phyloP scores from a whole-genome alignment of 768 basidiomycete genomes.

The Gymnopilus dilepis region DNA sequence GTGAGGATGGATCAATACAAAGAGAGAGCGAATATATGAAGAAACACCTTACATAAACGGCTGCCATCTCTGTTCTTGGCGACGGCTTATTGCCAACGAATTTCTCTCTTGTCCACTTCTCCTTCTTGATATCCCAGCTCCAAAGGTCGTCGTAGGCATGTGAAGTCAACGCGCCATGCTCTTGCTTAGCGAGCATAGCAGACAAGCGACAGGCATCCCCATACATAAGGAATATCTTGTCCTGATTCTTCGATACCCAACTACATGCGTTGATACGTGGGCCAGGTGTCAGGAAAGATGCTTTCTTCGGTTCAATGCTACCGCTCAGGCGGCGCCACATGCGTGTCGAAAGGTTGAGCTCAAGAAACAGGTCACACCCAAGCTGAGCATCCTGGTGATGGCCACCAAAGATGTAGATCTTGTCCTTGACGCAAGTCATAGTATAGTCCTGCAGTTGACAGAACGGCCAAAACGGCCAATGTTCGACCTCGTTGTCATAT shows the following conservation, averaged over 20 bases:
- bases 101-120: conserved; percentile 36
- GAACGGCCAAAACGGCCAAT: conserved; percentile 24
- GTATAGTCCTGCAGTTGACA: conserved; percentile 3
- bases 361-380: conserved; percentile 41
- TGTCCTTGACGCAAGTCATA: conserved; percentile 23
- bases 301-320: conserved; percentile 1
- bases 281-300: conserved; percentile 31
- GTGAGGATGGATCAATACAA: neutral
- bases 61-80: conserved; percentile 35
- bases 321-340: conserved; percentile 33
- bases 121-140: conserved; percentile 36
- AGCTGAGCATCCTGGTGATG: conserved; percentile 24
- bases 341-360: conserved; percentile 35
- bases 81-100: conserved; percentile 37
- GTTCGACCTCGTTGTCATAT: conserved; percentile 12
- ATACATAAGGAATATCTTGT: conserved; percentile 37
- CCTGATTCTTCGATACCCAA: conserved; percentile 36
- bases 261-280: conserved; percentile 35
- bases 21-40: neutral
- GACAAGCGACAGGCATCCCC: conserved; percentile 39
- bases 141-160: conserved; percentile 38
- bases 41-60: conserved; percentile 17
- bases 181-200: conserved; percentile 29
- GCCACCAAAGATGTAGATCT: conserved; percentile 43
- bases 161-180: conserved; percentile 24